Evolutionary conservation across 495 filamentous ascomycete genomes (phyloP).

Genomic region (Tuber indicum): DNA sequence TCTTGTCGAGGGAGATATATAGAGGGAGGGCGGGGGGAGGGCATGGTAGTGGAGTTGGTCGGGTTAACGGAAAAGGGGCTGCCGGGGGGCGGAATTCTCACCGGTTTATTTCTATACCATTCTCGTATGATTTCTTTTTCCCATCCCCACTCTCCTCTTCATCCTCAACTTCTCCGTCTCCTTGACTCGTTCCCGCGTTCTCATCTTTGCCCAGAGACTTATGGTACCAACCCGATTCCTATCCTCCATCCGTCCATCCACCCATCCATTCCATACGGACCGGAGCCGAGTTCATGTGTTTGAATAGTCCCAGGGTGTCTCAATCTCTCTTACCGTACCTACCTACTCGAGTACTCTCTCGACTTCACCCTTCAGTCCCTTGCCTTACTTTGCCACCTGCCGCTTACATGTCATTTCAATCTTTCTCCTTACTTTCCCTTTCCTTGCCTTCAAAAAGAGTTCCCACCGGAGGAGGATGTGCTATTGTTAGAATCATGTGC

Average conservation of each 20-base stretch:
- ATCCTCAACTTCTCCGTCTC: background rate
- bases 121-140: background rate
- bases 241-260: background rate
- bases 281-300: background rate
- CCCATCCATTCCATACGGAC: background rate
- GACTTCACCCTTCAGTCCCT: background rate
- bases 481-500: background rate
- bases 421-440: background rate
- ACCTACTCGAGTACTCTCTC: background rate
- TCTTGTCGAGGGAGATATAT: conserved; percentile 9
- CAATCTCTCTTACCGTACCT: background rate
- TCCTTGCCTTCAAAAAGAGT: background rate
- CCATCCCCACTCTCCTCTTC: background rate
- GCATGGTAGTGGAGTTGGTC: background rate
- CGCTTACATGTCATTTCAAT: background rate
- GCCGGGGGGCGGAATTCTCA: background rate
- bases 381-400: background rate
- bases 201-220: background rate
- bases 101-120: background rate
- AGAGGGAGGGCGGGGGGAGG: background rate
- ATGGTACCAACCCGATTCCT: background rate
- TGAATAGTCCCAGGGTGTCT: background rate
- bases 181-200: background rate
- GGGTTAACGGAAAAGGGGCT: background rate
- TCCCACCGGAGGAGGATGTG: background rate